phyloP scores from a whole-genome alignment of 2,329 filamentous ascomycete genomes.

The Huntiella bhutanensis region DNA sequence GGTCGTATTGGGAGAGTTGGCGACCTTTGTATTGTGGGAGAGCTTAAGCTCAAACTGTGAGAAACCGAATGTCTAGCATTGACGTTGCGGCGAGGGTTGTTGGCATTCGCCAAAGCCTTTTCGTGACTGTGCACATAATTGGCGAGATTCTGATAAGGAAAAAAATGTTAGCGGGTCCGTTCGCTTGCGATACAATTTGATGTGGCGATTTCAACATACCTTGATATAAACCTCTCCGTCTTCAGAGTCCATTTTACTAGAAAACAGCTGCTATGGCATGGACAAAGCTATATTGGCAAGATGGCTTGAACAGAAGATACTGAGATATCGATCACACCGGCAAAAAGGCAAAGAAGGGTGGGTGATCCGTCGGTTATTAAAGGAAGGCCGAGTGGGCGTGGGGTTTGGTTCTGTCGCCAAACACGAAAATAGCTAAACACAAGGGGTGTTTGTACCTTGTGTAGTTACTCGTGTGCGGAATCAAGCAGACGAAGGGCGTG shows the following conservation, averaged over 20 bases:
- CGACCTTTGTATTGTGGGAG: slow-evolving; percentile 30
- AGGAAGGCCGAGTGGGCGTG: not conserved
- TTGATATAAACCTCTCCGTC: slow-evolving; percentile 81
- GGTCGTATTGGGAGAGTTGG: slow-evolving; percentile 42
- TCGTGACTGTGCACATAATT: slow-evolving; percentile 94
- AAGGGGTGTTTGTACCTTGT: too few relatives aligned
- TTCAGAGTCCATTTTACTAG: slow-evolving; percentile 60
- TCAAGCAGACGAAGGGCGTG: too few relatives aligned
- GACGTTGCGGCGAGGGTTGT: slow-evolving; percentile 64
- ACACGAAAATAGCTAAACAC: too few relatives aligned
- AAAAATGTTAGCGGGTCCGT: not conserved
- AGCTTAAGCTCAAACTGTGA: slow-evolving; percentile 38
- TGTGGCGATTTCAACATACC: slow-evolving; percentile 27
- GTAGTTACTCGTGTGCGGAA: too few relatives aligned
- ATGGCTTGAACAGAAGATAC: slow-evolving; percentile 1
- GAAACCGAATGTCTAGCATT: slow-evolving; percentile 49
- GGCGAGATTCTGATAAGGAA: slow-evolving; percentile 59
- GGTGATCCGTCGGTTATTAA: slow-evolving; percentile 8
- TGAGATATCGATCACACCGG: slow-evolving; percentile 3
- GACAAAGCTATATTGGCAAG: slow-evolving; percentile 8
- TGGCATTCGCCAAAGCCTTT: slow-evolving; percentile 86
- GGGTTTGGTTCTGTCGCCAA: too few relatives aligned
- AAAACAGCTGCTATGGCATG: slow-evolving; percentile 12
- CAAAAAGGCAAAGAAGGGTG: not conserved
- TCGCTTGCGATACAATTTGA: too few relatives aligned